Conservation (phyloP, 2,329 filamentous ascomycete genomes). For the Claviceps sp. region DNA sequence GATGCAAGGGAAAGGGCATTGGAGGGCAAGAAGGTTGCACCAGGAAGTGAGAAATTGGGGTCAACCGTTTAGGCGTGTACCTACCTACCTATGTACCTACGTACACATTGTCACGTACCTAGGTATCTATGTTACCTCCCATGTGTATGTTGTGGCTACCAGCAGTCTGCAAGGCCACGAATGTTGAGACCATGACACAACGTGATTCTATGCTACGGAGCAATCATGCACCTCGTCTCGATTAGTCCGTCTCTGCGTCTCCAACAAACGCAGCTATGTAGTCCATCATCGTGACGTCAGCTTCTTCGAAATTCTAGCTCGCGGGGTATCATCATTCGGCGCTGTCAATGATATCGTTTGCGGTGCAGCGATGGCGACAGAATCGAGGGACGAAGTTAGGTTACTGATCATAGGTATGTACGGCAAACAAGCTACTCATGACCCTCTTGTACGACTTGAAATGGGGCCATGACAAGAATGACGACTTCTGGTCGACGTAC, state of each 20-base stretch:
- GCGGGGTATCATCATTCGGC: too few relatives aligned
- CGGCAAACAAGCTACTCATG: neutral
- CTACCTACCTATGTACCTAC: too few relatives aligned
- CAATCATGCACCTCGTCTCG: neutral
- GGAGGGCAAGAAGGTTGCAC: neutral
- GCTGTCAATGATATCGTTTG: too few relatives aligned
- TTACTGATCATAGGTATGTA: too few relatives aligned
- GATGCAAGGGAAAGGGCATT: neutral
- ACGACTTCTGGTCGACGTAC: neutral
- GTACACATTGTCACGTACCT: too few relatives aligned
- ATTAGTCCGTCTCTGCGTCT: neutral
- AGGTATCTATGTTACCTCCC: too few relatives aligned
- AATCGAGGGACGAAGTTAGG: too few relatives aligned
- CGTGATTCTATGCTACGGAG: neutral
- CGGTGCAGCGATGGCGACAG: too few relatives aligned
- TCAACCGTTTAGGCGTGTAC: too few relatives aligned
- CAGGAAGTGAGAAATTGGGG: neutral
- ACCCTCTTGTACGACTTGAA: neutral
- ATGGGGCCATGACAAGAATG: neutral
- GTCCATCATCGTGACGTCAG: neutral
- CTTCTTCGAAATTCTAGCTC: too few relatives aligned
- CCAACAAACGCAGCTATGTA: neutral
- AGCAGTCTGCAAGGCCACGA: neutral
- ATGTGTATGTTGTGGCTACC: too few relatives aligned
- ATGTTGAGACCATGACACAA: neutral